Evolutionary conservation across 371 early-diverging fungal species (phyloP).

Genomic region (Polyrhizophydium stewartii): DNA sequence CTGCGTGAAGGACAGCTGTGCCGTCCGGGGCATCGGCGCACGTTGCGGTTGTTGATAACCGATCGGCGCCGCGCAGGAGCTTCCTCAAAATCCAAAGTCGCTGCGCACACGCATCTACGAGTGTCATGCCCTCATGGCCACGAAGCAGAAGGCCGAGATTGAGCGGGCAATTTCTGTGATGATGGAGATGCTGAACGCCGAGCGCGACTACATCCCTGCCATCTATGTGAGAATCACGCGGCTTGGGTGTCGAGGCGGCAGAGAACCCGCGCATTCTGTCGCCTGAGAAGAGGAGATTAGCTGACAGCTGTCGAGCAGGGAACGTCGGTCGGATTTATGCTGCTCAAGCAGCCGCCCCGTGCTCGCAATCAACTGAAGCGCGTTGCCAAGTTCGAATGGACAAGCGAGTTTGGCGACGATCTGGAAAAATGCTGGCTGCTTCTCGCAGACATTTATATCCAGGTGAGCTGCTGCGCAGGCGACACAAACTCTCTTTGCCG

Average conservation of each 20-base stretch:
- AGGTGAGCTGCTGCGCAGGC: conserved; percentile 14
- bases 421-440: conserved; percentile 42
- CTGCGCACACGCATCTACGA: conserved; percentile 37
- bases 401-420: conserved; percentile 26
- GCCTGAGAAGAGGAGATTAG: background rate
- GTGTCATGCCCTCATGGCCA: conserved; percentile 38
- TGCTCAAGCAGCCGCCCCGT: conserved; percentile 45
- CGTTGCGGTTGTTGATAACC: background rate
- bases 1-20: background rate
- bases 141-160: conserved; percentile 40
- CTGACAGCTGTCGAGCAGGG: conserved; percentile 14
- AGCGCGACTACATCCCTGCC: conserved; percentile 45
- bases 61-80: conserved; percentile 24
- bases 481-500: background rate
- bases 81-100: conserved; percentile 36
- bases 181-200: conserved; percentile 35
- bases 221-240: conserved; percentile 20
- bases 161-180: conserved; percentile 35
- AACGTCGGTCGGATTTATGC: conserved; percentile 35
- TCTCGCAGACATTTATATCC: conserved; percentile 45
- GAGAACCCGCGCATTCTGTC: background rate
- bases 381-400: conserved; percentile 44
- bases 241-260: background rate
- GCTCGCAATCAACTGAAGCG: conserved; percentile 46
- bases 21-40: background rate